phyloP scores from a whole-genome alignment of 225 moss, liverwort and hornwort genomes.

The Polytrichum commune region DNA sequence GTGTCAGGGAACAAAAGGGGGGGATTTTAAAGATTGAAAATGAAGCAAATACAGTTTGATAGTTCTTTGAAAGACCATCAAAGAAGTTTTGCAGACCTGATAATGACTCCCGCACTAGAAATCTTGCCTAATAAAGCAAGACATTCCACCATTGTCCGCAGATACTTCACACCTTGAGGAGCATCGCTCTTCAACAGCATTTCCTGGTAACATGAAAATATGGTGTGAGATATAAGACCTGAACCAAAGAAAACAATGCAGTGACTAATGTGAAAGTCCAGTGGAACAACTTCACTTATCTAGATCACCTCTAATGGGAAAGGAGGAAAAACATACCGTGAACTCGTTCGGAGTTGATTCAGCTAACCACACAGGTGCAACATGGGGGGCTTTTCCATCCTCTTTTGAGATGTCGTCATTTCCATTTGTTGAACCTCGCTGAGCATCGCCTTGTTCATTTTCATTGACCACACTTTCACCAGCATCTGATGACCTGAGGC shows the following conservation, averaged over 20 bases:
- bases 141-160: conserved; percentile 98
- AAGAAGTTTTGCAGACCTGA: conserved; percentile 50
- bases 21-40: no score
- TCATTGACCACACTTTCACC: conserved; percentile 81
- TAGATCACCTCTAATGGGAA: no score
- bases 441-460: conserved; percentile 54
- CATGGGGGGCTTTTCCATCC: conserved; percentile 60
- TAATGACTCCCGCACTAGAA: conserved; percentile 84
- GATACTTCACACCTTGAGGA: conserved; percentile 83
- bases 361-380: conserved; percentile 85
- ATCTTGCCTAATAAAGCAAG: conserved; percentile 88
- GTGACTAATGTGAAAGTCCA: neutral
- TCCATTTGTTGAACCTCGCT: conserved; percentile 63
- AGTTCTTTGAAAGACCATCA: neutral
- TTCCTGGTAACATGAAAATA: conserved; percentile 51
- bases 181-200: conserved; percentile 85
- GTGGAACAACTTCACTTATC: neutral
- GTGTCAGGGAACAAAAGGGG: neutral
- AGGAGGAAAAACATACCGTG: conserved; percentile 44
- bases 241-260: neutral
- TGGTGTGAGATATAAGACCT: conserved; percentile 3
- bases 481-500: conserved; percentile 80
- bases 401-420: conserved; percentile 69
- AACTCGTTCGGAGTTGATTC: conserved; percentile 96
- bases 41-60: no score